phyloP scores from a whole-genome alignment of 2,329 filamentous ascomycete genomes.

The Cytospora piceae region DNA sequence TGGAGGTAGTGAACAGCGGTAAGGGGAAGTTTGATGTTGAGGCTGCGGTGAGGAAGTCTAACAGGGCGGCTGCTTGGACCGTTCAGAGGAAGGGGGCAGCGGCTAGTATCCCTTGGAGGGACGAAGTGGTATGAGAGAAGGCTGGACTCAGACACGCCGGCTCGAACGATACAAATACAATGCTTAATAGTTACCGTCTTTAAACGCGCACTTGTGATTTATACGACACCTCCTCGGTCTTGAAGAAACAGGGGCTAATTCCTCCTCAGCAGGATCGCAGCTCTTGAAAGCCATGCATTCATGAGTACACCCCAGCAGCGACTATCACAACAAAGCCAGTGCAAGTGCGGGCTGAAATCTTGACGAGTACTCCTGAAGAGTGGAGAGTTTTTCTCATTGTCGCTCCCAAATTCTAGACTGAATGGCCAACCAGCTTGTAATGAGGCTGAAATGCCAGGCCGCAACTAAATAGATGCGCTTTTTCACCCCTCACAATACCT shows the following conservation, averaged over 20 bases:
- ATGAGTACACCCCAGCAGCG: background rate
- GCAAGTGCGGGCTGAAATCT: background rate
- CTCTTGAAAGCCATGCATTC: too few species aligned
- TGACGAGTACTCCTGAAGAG: constrained; percentile 3
- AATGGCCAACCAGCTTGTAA: background rate
- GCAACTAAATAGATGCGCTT: background rate
- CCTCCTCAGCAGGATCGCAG: too few species aligned
- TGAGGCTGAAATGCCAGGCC: constrained; percentile 5
- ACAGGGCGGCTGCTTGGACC: constrained; percentile 66
- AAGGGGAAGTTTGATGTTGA: constrained; percentile 54
- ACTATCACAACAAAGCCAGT: background rate
- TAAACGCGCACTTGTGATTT: background rate
- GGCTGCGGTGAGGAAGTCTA: constrained; percentile 63
- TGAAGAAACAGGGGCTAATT: background rate
- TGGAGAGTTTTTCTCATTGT: constrained; percentile 20
- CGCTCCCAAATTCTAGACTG: constrained; percentile 16
- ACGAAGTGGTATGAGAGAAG: constrained; percentile 44
- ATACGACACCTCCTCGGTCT: background rate
- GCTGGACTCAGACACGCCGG: background rate
- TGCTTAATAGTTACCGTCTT: background rate
- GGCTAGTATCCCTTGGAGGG: constrained; percentile 67
- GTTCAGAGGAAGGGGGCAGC: constrained; percentile 68
- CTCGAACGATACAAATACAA: background rate
- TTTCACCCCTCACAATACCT: background rate
- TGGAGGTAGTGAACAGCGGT: constrained; percentile 62